These are phyloP conservation scores for Plasmodium knowlesi DNA, from an alignment of 169 alveolate genomes.

Conservation along the genomic window DNA sequence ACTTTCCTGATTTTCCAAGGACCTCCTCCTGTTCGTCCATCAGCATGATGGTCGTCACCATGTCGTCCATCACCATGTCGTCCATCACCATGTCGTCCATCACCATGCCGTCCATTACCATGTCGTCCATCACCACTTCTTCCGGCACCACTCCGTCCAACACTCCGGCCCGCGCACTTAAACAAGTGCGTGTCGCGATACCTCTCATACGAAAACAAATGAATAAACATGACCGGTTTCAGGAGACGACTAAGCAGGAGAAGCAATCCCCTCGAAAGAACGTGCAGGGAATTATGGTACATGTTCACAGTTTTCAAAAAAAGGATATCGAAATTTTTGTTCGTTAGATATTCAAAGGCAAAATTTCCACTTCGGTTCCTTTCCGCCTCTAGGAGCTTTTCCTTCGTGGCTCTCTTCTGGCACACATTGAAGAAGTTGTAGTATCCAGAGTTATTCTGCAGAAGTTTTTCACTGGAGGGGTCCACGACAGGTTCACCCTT, in stretches of 20 bases:
- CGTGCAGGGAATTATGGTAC: conserved; percentile 39
- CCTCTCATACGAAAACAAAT: conserved; percentile 38
- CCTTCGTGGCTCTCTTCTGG: conserved; percentile 34
- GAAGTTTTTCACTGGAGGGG: neutral
- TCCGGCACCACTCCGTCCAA: neutral
- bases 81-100: neutral
- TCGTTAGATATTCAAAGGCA: conserved; percentile 72
- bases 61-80: neutral
- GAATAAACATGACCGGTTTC: conserved; percentile 64
- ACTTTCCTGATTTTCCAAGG: neutral
- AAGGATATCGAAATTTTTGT: conserved; percentile 53
- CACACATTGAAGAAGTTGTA: conserved; percentile 17
- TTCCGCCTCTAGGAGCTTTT: conserved; percentile 38
- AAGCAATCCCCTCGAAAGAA: conserved; percentile 54
- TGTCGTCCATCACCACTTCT: neutral
- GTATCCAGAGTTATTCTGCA: conserved; percentile 13
- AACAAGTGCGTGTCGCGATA: conserved; percentile 19
- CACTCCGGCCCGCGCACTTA: neutral
- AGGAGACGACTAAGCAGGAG: conserved; percentile 45
- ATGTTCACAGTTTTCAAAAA: conserved; percentile 63
- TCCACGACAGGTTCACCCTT: neutral
- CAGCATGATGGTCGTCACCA: no score
- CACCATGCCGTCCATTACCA: neutral
- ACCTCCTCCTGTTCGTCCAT: neutral
- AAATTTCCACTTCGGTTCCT: conserved; percentile 70